Evolutionary conservation across 352 stramenopile genomes (phyloP).

Genomic region (Thalassiosira oceanica): DNA sequence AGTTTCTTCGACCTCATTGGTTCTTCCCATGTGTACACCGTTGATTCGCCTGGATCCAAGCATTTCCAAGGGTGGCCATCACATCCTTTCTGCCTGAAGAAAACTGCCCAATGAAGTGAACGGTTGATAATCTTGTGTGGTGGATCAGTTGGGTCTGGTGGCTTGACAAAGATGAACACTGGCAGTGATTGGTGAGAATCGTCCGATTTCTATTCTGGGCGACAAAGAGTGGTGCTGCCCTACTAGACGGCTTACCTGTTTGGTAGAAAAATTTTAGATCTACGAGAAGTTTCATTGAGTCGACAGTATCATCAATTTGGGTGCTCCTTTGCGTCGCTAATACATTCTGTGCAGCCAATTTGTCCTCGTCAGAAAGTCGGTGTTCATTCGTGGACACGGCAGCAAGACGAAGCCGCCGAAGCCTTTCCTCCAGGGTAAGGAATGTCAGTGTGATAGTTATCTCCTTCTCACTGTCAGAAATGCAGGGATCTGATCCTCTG

Average conservation of each 20-base stretch:
- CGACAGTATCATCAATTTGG: constrained; percentile 26
- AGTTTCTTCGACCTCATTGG: constrained; percentile 80
- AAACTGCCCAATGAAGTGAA: constrained; percentile 58
- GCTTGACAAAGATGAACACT: too few species aligned
- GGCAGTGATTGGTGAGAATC: too few species aligned
- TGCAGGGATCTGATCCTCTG: too few species aligned
- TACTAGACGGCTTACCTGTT: too few species aligned
- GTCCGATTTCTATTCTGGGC: too few species aligned
- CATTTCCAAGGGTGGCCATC: constrained; percentile 73
- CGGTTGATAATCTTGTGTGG: constrained; percentile 76
- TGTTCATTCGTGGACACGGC: constrained; percentile 31
- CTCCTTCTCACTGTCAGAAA: too few species aligned
- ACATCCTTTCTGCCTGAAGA: constrained; percentile 70
- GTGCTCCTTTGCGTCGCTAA: not conserved
- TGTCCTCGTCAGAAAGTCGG: not conserved
- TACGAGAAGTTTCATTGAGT: constrained; percentile 46
- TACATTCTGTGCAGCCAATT: not conserved
- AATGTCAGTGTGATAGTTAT: constrained; percentile 77
- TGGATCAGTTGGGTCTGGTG: constrained; percentile 40
- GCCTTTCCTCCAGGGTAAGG: constrained; percentile 74
- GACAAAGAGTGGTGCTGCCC: too few species aligned
- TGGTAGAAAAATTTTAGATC: constrained; percentile 75
- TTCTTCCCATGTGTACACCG: constrained; percentile 80
- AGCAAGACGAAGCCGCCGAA: constrained; percentile 58
- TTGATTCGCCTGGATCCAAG: constrained; percentile 70